A percentile compares a stretch with the other conserved stretches of the same genome.
phyloP scores from a whole-genome alignment of 1,284 basidiomycete genomes.

The Ustilago shanxiensis region DNA sequence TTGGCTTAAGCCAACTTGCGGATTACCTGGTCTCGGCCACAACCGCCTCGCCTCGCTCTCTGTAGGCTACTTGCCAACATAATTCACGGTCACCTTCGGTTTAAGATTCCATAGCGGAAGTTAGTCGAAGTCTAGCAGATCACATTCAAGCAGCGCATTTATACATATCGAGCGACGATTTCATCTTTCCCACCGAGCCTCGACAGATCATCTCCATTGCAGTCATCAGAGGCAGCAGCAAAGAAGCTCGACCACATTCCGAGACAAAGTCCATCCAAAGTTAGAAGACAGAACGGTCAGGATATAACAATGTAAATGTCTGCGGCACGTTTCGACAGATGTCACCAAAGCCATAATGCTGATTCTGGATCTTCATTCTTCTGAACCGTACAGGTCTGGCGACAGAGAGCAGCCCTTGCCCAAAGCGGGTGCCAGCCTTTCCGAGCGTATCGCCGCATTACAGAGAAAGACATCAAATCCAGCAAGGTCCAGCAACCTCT shows the following conservation, averaged over 20 bases:
- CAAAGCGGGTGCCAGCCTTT: conserved; percentile 53
- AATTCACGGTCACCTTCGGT: neutral
- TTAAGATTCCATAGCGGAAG: neutral
- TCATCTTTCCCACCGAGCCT: neutral
- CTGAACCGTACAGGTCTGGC: conserved; percentile 20
- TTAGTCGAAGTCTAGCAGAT: neutral
- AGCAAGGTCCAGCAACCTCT: conserved; percentile 32
- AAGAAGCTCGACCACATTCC: neutral
- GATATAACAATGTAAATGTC: conserved; percentile 21
- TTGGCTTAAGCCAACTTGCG: neutral
- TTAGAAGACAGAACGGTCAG: neutral
- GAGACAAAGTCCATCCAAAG: neutral
- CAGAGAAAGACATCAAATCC: conserved; percentile 58
- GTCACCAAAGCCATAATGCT: neutral
- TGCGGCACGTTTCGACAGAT: neutral
- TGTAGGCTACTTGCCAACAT: neutral
- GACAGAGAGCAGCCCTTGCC: conserved; percentile 37
- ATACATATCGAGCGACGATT: neutral
- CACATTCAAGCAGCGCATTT: neutral
- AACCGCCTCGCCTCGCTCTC: neutral
- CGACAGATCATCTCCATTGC: too few relatives aligned
- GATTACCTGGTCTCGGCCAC: neutral
- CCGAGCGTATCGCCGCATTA: conserved; percentile 63
- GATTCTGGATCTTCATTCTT: neutral
- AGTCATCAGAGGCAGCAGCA: too few relatives aligned